A percentile compares a stretch with the other conserved stretches of the same genome.
These are phyloP conservation scores for Paecilomyces variotii DNA, from an alignment of 2,329 filamentous ascomycete genomes.

Conservation along the genomic window DNA sequence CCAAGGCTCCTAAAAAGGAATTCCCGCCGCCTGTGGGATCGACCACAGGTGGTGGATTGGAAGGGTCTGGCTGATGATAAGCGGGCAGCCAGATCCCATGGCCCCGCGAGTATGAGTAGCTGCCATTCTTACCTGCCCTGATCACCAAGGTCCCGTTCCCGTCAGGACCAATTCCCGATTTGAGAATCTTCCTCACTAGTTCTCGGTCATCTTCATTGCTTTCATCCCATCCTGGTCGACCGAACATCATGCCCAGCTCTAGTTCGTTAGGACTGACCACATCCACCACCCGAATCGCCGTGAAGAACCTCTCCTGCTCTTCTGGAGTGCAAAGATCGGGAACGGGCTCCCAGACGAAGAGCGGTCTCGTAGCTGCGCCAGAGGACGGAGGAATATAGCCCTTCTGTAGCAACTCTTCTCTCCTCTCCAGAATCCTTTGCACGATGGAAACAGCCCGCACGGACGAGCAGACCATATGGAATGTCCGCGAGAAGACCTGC, in stretches of 20 bases:
- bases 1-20: constrained; percentile 64
- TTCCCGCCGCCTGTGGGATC: constrained; percentile 95
- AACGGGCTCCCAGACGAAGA: constrained; percentile 93
- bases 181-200: constrained; percentile 28
- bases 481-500: constrained; percentile 65
- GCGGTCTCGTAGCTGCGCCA: constrained; percentile 46
- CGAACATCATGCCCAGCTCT: constrained; percentile 83
- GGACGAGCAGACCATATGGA: constrained; percentile 82
- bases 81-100: constrained; percentile 64
- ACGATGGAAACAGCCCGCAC: constrained; percentile 69
- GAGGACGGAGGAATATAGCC: constrained; percentile 18
- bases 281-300: constrained; percentile 48
- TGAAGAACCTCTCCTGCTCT: constrained; percentile 46
- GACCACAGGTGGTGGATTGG: constrained; percentile 48
- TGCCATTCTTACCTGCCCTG: constrained; percentile 55
- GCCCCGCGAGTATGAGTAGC: constrained; percentile 39
- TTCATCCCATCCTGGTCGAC: constrained; percentile 34
- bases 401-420: constrained; percentile 27
- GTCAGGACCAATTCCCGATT: constrained; percentile 28
- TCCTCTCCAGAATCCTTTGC: constrained; percentile 54
- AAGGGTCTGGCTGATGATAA: constrained; percentile 48
- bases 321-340: constrained; percentile 76
- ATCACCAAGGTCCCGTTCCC: constrained; percentile 37
- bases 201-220: constrained; percentile 18
- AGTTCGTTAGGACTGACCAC: constrained; percentile 73